phyloP scores from a whole-genome alignment of 1,139 yeast genomes.

The Blastobotrys arbuscula region DNA sequence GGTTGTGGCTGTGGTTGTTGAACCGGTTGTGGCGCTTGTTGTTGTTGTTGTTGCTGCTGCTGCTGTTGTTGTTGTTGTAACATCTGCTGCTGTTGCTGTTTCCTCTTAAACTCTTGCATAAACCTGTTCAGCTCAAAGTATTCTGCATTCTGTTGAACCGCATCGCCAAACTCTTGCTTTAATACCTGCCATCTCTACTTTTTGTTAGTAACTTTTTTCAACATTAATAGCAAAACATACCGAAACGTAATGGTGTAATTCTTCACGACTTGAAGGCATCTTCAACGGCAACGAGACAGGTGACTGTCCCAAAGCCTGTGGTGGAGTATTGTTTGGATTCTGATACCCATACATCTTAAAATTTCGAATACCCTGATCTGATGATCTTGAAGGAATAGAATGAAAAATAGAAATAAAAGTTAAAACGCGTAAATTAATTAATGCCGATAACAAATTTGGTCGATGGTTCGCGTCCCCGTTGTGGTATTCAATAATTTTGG shows the following conservation, averaged over 20 bases:
- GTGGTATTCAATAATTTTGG: too few relatives aligned
- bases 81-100: slow-evolving; percentile 34
- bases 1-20: slow-evolving; percentile 20
- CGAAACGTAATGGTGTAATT: slow-evolving; percentile 3
- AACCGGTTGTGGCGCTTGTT: slow-evolving; percentile 9
- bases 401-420: too few relatives aligned
- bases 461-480: too few relatives aligned
- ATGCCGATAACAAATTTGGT: too few relatives aligned
- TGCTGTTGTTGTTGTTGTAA: slow-evolving; percentile 21
- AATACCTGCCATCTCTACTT: slow-evolving; percentile 37
- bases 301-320: not conserved
- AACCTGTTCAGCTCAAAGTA: slow-evolving; percentile 30
- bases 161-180: slow-evolving; percentile 31
- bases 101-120: slow-evolving; percentile 31
- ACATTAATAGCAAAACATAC: slow-evolving; percentile 1
- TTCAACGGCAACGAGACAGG: slow-evolving; percentile 3
- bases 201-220: slow-evolving; percentile 5
- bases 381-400: too few relatives aligned
- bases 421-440: too few relatives aligned
- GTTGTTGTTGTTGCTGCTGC: slow-evolving; percentile 30
- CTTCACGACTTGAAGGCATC: slow-evolving; percentile 4
- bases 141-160: slow-evolving; percentile 36
- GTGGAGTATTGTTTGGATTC: not conserved
- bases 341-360: slow-evolving; percentile 4
- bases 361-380: too few relatives aligned